These are phyloP conservation scores for Brassica nigra DNA, from an alignment of 345 rosid genomes.

Conservation along the genomic window DNA sequence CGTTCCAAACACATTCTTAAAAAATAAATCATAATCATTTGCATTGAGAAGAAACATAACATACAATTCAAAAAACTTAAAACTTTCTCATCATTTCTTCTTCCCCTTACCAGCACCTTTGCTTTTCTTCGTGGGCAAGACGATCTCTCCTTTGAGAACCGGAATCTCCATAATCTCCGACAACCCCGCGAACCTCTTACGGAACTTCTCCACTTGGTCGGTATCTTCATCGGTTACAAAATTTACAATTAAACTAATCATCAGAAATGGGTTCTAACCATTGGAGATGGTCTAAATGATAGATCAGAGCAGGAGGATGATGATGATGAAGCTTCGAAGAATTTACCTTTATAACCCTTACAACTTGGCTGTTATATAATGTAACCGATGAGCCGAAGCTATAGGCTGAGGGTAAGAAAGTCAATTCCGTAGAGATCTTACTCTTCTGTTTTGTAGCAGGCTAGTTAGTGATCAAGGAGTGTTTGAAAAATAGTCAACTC, in stretches of 20 bases:
- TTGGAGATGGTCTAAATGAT: too few relatives aligned
- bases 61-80: constrained; percentile 24
- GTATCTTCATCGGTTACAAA: too few relatives aligned
- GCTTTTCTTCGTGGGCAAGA: constrained; percentile 57
- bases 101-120: constrained; percentile 54
- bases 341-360: constrained; percentile 23
- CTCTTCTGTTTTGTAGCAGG: too few relatives aligned
- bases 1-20: neutral
- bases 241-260: too few relatives aligned
- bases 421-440: neutral
- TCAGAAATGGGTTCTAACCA: too few relatives aligned
- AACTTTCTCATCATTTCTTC: constrained; percentile 33
- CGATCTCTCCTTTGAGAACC: constrained; percentile 76
- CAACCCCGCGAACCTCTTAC: constrained; percentile 69
- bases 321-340: neutral
- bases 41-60: constrained; percentile 6
- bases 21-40: constrained; percentile 4
- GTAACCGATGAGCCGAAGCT: neutral
- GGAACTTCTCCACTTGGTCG: constrained; percentile 84
- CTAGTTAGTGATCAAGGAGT: too few relatives aligned
- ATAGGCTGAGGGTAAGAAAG: neutral
- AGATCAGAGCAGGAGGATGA: neutral
- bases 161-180: constrained; percentile 85
- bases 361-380: too few relatives aligned
- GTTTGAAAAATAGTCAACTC: too few relatives aligned